These are phyloP conservation scores for Xerocomus nothofagi DNA, from an alignment of 1,284 basidiomycete species.

Conservation along the genomic window DNA sequence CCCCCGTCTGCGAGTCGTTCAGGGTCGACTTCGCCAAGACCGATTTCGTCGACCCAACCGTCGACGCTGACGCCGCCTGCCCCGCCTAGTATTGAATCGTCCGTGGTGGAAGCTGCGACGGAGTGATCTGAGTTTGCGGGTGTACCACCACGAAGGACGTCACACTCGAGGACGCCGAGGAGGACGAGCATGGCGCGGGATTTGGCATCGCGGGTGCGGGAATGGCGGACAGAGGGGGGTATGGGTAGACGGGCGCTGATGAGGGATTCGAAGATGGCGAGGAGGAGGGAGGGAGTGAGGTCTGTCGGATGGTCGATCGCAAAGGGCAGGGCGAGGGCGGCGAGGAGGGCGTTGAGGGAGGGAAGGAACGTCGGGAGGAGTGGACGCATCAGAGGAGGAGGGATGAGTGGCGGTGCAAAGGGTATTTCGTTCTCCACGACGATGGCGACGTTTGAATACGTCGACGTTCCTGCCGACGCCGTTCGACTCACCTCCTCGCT, in stretches of 20 bases:
- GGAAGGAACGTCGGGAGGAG: constrained; percentile 21
- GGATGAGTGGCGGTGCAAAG: constrained; percentile 16
- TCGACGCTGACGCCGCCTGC: constrained; percentile 31
- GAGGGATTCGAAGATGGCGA: constrained; percentile 63
- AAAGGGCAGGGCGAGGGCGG: constrained; percentile 52
- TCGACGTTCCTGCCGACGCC: constrained; percentile 49
- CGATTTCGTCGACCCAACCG: constrained; percentile 48
- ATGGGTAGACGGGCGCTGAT: constrained; percentile 51
- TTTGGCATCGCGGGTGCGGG: constrained; percentile 41
- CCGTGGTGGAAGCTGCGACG: constrained; percentile 10
- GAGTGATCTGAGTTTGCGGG: constrained; percentile 11
- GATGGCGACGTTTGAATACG: constrained; percentile 53
- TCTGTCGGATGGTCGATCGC: constrained; percentile 58
- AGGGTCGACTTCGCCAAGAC: constrained; percentile 63
- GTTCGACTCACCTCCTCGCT: constrained; percentile 40
- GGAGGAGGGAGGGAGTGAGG: constrained; percentile 67
- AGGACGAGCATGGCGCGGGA: constrained; percentile 73
- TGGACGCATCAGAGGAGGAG: constrained; percentile 10
- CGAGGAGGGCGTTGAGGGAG: constrained; percentile 49
- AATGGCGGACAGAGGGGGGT: constrained; percentile 39
- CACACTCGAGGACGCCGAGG: constrained; percentile 70
- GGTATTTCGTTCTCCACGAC: constrained; percentile 3
- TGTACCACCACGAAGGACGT: constrained; percentile 51
- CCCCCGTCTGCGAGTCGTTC: constrained; percentile 58
- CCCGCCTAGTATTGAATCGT: constrained; percentile 17